Conservation (phyloP, 768 basidiomycete species). For the Tephrocybe sp. region DNA sequence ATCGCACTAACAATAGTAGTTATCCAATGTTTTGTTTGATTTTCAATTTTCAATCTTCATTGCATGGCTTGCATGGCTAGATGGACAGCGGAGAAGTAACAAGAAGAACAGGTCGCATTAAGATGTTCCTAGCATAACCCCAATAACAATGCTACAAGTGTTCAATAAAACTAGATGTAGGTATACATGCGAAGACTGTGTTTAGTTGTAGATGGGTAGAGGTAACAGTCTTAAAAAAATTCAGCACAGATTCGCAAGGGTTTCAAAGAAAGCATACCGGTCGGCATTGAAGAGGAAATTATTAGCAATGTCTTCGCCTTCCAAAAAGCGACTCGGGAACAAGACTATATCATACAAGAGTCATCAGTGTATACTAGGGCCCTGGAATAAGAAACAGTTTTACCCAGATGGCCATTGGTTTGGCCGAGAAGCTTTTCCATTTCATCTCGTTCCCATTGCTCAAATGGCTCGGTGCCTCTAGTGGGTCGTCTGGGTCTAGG, state of each 20-base stretch:
- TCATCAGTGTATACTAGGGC: conserved; percentile 17
- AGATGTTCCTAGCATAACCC: no score
- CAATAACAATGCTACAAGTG: no score
- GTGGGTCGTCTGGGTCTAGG: conserved; percentile 37
- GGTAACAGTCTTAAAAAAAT: conserved; percentile 55
- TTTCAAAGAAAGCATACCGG: no score
- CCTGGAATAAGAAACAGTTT: background rate
- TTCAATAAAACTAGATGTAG: background rate
- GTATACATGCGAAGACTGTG: background rate
- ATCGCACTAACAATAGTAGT: background rate
- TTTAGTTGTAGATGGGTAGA: conserved; percentile 69
- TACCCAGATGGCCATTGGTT: conserved; percentile 85
- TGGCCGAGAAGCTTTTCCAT: conserved; percentile 85
- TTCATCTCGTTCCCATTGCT: conserved; percentile 80
- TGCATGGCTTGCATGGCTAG: no score
- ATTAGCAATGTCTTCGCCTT: conserved; percentile 88
- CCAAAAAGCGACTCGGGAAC: conserved; percentile 84
- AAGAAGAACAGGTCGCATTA: no score
- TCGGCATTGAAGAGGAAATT: conserved; percentile 95
- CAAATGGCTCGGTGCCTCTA: conserved; percentile 68
- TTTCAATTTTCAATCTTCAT: no score
- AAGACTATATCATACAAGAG: conserved; percentile 52
- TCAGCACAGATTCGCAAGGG: conserved; percentile 12
- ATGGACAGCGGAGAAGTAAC: no score
- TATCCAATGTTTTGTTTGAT: background rate